These are phyloP conservation scores for Colletotrichum truncatum DNA, from an alignment of 2,329 filamentous ascomycete species.

Conservation along the genomic window DNA sequence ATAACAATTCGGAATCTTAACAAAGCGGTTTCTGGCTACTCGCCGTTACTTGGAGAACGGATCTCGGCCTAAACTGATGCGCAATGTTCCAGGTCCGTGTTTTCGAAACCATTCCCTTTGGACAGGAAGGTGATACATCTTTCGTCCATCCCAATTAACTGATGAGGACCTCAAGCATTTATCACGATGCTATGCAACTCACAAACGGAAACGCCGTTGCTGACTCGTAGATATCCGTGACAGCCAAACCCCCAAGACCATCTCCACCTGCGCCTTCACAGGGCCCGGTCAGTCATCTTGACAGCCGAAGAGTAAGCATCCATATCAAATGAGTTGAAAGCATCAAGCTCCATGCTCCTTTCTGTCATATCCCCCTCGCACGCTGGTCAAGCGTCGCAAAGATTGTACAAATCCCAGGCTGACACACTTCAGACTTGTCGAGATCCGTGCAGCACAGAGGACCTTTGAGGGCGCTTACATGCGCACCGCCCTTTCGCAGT, in stretches of 20 bases:
- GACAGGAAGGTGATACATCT: no score
- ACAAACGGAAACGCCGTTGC: neutral
- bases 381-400: neutral
- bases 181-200: neutral
- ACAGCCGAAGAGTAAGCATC: conserved; percentile 75
- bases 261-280: conserved; percentile 83
- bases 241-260: conserved; percentile 75
- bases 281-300: conserved; percentile 83
- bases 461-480: conserved; percentile 98
- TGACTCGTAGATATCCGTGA: neutral
- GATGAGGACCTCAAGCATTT: no score
- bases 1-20: no score
- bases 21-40: no score
- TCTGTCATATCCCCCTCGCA: neutral
- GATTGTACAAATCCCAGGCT: no score
- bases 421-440: conserved; percentile 71
- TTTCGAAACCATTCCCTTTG: no score
- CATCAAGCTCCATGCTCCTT: neutral
- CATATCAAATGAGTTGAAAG: neutral
- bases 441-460: conserved; percentile 92
- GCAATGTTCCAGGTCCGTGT: conserved; percentile 27
- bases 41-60: no score
- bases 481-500: conserved; percentile 92
- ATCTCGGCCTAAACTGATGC: neutral
- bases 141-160: no score